Evolutionary conservation across 257 asterid species (phyloP).

Genomic region (Rubia yunnanensis): DNA sequence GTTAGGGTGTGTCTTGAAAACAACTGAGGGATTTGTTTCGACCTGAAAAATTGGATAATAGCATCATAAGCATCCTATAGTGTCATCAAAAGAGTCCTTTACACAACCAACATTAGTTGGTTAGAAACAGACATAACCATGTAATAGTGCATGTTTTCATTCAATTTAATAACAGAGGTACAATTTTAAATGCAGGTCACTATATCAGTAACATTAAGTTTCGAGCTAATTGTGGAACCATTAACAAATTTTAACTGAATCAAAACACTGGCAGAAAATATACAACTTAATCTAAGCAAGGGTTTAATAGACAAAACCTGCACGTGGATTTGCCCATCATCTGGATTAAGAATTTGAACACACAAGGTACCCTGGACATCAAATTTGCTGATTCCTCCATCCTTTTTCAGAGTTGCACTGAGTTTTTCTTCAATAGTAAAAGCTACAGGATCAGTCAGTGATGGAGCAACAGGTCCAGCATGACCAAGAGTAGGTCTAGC

Average conservation of each 20-base stretch:
- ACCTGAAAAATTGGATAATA: slow-evolving; percentile 35
- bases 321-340: slow-evolving; percentile 84
- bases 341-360: slow-evolving; percentile 77
- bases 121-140: background rate
- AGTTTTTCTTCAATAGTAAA: slow-evolving; percentile 80
- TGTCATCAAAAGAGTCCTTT: background rate
- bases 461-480: slow-evolving; percentile 56
- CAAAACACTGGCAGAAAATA: background rate
- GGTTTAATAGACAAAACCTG: slow-evolving; percentile 39
- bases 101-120: background rate
- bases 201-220: background rate
- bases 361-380: slow-evolving; percentile 82
- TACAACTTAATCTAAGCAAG: background rate
- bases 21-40: slow-evolving; percentile 73
- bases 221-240: background rate
- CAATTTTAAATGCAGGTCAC: background rate
- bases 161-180: background rate
- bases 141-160: background rate
- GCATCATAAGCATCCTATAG: background rate
- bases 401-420: slow-evolving; percentile 58
- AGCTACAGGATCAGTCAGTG: slow-evolving; percentile 82
- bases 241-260: background rate
- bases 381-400: slow-evolving; percentile 79
- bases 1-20: slow-evolving; percentile 87
- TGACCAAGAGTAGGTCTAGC: slow-evolving; percentile 71